These are phyloP conservation scores for Euphrasia confusa DNA, from an alignment of 257 asterid species.

Conservation along the genomic window DNA sequence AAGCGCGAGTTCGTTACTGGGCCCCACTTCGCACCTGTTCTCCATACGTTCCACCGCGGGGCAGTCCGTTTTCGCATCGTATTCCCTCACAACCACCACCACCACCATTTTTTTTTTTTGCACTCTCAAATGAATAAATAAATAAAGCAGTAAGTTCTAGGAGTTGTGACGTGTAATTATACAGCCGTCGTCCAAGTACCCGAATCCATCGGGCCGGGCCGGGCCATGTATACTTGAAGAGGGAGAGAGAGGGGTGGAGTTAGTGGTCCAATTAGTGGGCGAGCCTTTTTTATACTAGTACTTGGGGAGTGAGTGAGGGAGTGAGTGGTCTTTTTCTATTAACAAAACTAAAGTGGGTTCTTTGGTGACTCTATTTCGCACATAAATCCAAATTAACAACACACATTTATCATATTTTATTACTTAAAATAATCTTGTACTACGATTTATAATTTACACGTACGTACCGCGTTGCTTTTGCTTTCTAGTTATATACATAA, in stretches of 20 bases:
- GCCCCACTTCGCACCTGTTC: conserved; percentile 74
- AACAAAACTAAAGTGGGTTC: not conserved
- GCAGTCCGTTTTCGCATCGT: conserved; percentile 53
- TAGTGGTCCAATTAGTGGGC: too few relatives aligned
- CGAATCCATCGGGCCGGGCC: too few relatives aligned
- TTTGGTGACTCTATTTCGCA: conserved; percentile 15
- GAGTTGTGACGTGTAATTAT: not conserved
- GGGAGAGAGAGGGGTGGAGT: too few relatives aligned
- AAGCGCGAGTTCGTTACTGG: conserved; percentile 60
- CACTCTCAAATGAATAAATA: not conserved
- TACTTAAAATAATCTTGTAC: too few relatives aligned
- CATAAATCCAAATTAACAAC: not conserved
- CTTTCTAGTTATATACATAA: not conserved
- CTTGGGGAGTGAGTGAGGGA: too few relatives aligned
- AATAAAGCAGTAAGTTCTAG: not conserved
- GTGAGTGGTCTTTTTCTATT: not conserved
- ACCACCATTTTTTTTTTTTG: conserved; percentile 28
- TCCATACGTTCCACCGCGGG: conserved; percentile 69
- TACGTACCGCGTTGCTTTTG: not conserved
- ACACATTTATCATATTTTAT: too few relatives aligned
- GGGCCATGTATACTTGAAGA: too few relatives aligned
- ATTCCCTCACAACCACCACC: conserved; percentile 64
- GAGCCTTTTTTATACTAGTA: too few relatives aligned
- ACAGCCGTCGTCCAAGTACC: too few relatives aligned
- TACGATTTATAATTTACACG: not conserved